These are phyloP conservation scores for Inonotus hispidus DNA, from an alignment of 1,284 basidiomycete genomes.

Conservation along the genomic window DNA sequence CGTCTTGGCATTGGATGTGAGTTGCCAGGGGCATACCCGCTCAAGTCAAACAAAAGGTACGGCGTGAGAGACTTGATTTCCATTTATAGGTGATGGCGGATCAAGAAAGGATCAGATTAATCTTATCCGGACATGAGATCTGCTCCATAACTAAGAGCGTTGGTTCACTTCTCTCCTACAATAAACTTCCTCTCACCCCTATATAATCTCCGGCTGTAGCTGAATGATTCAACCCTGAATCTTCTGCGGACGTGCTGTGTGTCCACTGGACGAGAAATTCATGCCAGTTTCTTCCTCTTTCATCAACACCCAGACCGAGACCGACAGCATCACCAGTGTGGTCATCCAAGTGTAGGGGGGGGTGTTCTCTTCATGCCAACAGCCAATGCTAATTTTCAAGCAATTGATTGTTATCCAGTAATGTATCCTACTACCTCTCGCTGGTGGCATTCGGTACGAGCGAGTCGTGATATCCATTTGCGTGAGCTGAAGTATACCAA, in stretches of 20 bases:
- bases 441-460: slow-evolving; percentile 16
- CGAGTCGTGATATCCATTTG: background rate
- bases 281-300: background rate
- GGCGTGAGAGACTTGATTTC: background rate
- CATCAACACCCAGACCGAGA: background rate
- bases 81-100: background rate
- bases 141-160: too few relatives aligned
- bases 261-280: background rate
- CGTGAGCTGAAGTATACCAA: background rate
- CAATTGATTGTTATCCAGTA: background rate
- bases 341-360: slow-evolving; percentile 9
- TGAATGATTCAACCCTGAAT: background rate
- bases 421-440: slow-evolving; percentile 12
- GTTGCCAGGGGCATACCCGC: background rate
- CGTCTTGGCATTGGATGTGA: too few relatives aligned
- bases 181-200: too few relatives aligned
- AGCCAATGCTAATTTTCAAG: background rate
- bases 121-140: too few relatives aligned
- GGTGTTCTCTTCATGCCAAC: background rate
- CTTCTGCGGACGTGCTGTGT: background rate
- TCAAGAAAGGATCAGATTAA: background rate
- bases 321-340: background rate
- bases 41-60: background rate
- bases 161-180: background rate
- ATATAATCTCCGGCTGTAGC: too few relatives aligned